phyloP scores from a whole-genome alignment of 2,329 filamentous ascomycete genomes.

The Lasiodiplodia sp. region DNA sequence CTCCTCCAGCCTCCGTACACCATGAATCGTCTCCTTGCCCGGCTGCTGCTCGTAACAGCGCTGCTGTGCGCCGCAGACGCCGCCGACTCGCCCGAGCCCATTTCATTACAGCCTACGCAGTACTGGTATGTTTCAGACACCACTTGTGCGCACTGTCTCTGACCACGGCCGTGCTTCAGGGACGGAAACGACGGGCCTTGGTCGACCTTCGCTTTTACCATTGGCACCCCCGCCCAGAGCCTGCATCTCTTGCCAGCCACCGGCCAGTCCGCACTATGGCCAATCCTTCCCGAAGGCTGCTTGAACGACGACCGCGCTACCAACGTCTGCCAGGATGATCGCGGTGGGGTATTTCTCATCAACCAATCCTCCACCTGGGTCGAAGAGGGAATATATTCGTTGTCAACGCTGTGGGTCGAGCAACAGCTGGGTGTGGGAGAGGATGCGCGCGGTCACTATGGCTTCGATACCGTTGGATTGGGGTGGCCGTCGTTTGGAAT shows the following conservation, averaged over 20 bases:
- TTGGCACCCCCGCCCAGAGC: conserved; percentile 41
- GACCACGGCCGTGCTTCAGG: conserved; percentile 30
- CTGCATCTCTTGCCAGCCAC: conserved; percentile 43
- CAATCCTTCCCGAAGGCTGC: conserved; percentile 46
- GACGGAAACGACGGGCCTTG: conserved; percentile 44
- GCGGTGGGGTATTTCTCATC: conserved; percentile 41
- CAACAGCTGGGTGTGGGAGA: conserved; percentile 39
- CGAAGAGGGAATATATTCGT: conserved; percentile 41
- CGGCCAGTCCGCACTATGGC: conserved; percentile 45
- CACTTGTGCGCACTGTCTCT: conserved; percentile 3
- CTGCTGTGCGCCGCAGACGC: conserved; percentile 3
- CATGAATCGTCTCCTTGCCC: background rate
- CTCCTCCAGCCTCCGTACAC: background rate
- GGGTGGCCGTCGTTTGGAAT: conserved; percentile 38
- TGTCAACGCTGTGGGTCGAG: conserved; percentile 40
- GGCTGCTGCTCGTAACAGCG: background rate
- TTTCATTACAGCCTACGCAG: conserved; percentile 38
- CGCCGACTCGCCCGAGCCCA: conserved; percentile 25
- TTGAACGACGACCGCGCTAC: conserved; percentile 33
- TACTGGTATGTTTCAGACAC: conserved; percentile 35
- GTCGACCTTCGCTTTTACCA: conserved; percentile 42
- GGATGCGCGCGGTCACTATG: conserved; percentile 42
- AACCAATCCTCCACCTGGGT: conserved; percentile 45
- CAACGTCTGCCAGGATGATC: conserved; percentile 39
- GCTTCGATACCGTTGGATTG: conserved; percentile 45